Evolutionary conservation across 2,329 filamentous ascomycete species (phyloP), one percentile per base, ranked within the genome.

Genomic region (Dactylellina leptospora): DNA sequence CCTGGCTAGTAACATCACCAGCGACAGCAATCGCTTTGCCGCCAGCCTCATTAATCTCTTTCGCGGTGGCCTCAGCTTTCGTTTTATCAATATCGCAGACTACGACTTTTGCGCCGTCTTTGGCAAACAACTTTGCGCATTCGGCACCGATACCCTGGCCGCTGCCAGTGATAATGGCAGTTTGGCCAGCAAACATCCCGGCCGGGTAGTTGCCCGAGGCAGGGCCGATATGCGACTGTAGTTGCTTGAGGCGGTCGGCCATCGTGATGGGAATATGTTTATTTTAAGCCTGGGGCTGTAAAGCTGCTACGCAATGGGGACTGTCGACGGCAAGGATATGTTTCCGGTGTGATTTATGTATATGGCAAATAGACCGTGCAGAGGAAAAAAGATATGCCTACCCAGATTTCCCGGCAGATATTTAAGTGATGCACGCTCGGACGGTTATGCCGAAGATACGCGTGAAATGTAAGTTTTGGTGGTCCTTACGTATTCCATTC

Each of bases 91-190:
- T 91, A 81, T 96, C 92, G 22, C 90, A 88, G 47, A 96, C 83
- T 9, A 96, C 83, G 0, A 96, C 91, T 78, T 89, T 92, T 13
- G 92, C 91, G 22, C 92, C 92, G 80, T 96, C 91, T 71, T 92
- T 93, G 10, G 91, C 91, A 77, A 96, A 96, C 2, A 96, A 81
- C 8, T 88, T 84, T 5, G 92, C 92, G 28, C 89, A 85, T 81
- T 96, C 92, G 25, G 91, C 92, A 22, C 92, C 92, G 79, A 96
- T 96, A 70, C 92, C 92, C 79, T 96, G 91, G 6, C 90, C 91
- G 16, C 88, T 87, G 45, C 92, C 91, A 1, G 92, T 96, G 79
- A 96, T 89, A 79, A 96, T 96, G 77, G 92, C 92, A 13, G 90
- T 87, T 79, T 96, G 91, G 56, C 89, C 90, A 27, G 85, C 85